These are phyloP conservation scores for Nemania sp. DNA, from an alignment of 2,329 filamentous ascomycete genomes.

Conservation along the genomic window DNA sequence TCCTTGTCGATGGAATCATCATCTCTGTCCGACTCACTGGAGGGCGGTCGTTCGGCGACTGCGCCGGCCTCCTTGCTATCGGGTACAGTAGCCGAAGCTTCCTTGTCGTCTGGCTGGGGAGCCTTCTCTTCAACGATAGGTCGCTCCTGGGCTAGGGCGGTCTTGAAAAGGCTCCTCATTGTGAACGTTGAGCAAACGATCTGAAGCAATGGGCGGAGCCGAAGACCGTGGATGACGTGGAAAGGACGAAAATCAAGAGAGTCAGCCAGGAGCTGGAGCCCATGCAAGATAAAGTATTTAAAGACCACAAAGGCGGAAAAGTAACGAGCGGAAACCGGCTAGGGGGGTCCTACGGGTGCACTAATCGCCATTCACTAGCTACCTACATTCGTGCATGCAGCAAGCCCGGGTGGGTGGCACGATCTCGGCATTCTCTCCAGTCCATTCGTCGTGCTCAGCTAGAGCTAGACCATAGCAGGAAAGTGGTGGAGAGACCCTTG, in stretches of 20 bases:
- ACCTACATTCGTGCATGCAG: too few relatives aligned
- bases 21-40: constrained; percentile 33
- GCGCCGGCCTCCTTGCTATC: constrained; percentile 34
- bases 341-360: neutral
- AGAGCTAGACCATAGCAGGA: too few relatives aligned
- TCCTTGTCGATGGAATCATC: constrained; percentile 40
- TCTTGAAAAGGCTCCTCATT: constrained; percentile 31
- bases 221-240: neutral
- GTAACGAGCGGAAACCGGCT: too few relatives aligned
- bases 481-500: too few relatives aligned
- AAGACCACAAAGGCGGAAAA: too few relatives aligned
- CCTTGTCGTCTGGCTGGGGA: constrained; percentile 28
- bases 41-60: constrained; percentile 25
- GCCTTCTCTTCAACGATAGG: constrained; percentile 34
- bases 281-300: constrained; percentile 20
- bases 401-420: constrained; percentile 1
- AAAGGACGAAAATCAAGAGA: neutral
- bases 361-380: too few relatives aligned
- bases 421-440: constrained; percentile 6
- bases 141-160: constrained; percentile 28
- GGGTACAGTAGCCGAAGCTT: constrained; percentile 24
- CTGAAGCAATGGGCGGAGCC: neutral
- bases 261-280: neutral
- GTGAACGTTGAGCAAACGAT: constrained; percentile 14
- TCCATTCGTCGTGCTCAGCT: too few relatives aligned